Conservation (phyloP, 2,329 filamentous ascomycete genomes). For the Neophaeococcomyces aloes region DNA sequence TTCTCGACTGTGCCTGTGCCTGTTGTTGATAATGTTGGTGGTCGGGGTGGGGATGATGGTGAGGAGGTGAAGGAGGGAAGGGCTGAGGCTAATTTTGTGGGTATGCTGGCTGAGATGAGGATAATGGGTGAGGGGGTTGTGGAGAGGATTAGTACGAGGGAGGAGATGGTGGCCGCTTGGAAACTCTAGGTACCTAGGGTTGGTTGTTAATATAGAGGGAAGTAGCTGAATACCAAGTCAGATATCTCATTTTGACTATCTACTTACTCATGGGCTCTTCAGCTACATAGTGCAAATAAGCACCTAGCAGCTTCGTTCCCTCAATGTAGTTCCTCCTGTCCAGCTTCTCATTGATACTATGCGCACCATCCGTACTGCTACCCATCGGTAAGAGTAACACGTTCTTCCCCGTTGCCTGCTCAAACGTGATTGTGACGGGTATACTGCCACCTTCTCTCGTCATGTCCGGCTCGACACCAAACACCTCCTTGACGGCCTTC, state of each 20-base stretch:
- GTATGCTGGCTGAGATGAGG: conserved; percentile 62
- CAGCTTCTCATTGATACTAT: conserved; percentile 97
- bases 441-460: conserved; percentile 96
- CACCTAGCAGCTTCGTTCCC: conserved; percentile 87
- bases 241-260: background rate
- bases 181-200: too few relatives aligned
- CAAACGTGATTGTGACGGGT: conserved; percentile 91
- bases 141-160: conserved; percentile 15
- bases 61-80: conserved; percentile 35
- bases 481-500: conserved; percentile 94
- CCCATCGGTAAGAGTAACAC: conserved; percentile 93
- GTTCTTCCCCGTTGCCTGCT: conserved; percentile 96
- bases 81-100: conserved; percentile 57
- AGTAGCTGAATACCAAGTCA: too few relatives aligned
- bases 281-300: conserved; percentile 91
- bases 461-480: conserved; percentile 85
- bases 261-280: conserved; percentile 57
- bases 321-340: conserved; percentile 97
- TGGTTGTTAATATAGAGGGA: too few relatives aligned
- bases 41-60: conserved; percentile 24
- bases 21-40: conserved; percentile 9
- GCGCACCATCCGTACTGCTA: conserved; percentile 88
- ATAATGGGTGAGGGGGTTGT: conserved; percentile 35
- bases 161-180: background rate
- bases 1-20: conserved; percentile 56